These are phyloP conservation scores for Phytophthora pluvialis DNA, from an alignment of 352 stramenopile genomes.

Conservation along the genomic window DNA sequence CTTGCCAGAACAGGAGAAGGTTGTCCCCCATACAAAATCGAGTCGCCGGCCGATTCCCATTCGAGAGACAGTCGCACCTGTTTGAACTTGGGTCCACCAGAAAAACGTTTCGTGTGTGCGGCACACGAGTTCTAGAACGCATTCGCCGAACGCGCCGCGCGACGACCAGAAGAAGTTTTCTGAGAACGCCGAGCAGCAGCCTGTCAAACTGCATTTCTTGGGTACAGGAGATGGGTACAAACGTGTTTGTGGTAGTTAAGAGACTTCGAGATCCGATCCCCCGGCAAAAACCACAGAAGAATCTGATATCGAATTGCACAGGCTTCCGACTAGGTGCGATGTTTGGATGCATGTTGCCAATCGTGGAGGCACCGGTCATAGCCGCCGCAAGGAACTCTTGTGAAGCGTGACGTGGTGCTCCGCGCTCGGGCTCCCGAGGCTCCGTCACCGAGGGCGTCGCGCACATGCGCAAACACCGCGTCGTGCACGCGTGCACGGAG, in stretches of 20 bases:
- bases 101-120: constrained; percentile 19
- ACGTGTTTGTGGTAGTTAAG: too few species aligned
- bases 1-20: not conserved
- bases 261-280: not conserved
- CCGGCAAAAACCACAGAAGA: not conserved
- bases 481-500: not conserved
- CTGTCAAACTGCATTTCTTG: not conserved
- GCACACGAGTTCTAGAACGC: constrained; percentile 26
- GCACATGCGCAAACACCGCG: constrained; percentile 26
- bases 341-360: constrained; percentile 18
- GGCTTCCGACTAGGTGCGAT: not conserved
- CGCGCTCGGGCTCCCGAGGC: not conserved
- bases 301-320: not conserved
- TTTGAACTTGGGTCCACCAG: constrained; percentile 23
- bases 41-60: constrained; percentile 9
- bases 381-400: constrained; percentile 17
- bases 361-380: constrained; percentile 12
- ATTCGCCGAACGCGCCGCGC: constrained; percentile 2
- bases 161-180: constrained; percentile 32
- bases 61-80: constrained; percentile 6
- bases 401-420: constrained; percentile 15
- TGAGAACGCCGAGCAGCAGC: constrained; percentile 1
- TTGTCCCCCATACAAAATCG: constrained; percentile 6
- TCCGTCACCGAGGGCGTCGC: constrained; percentile 6
- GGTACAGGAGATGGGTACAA: constrained; percentile 1